These are phyloP conservation scores for Aspergillus mulundensis DNA, from an alignment of 495 filamentous ascomycete species.

Conservation along the genomic window DNA sequence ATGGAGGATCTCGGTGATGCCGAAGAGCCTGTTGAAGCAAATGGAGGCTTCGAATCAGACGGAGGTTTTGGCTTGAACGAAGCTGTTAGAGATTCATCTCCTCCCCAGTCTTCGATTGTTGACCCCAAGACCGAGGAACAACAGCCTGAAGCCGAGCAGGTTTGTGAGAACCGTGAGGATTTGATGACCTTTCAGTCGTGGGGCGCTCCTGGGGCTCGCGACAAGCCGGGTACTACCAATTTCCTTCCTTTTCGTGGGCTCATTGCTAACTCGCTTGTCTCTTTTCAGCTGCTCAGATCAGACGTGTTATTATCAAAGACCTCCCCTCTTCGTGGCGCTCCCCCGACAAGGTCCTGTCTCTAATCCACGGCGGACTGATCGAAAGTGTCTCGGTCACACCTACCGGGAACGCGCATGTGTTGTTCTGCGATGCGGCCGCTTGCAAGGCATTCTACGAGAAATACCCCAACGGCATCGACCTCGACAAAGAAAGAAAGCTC, in stretches of 20 bases:
- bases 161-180: conserved; percentile 26
- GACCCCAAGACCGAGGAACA: not conserved
- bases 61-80: not conserved
- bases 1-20: not conserved
- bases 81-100: not conserved
- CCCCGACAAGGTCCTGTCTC: conserved; percentile 32
- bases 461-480: conserved; percentile 43
- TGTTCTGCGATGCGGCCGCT: conserved; percentile 38
- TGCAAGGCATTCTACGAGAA: conserved; percentile 37
- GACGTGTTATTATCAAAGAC: conserved; percentile 34
- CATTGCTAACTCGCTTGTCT: conserved; percentile 1
- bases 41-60: not conserved
- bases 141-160: conserved; percentile 7
- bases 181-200: conserved; percentile 24
- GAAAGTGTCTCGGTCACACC: conserved; percentile 27
- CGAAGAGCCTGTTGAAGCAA: not conserved
- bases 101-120: not conserved
- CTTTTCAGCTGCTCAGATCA: conserved; percentile 26
- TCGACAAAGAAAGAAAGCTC: conserved; percentile 22
- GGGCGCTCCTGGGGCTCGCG: conserved; percentile 21
- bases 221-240: conserved; percentile 25
- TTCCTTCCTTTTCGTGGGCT: not conserved
- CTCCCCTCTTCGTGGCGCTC: conserved; percentile 28
- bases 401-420: conserved; percentile 27
- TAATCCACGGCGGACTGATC: conserved; percentile 43